Evolutionary conservation across 148 eudicot genomes (phyloP).

Genomic region (Diospyros lotus): DNA sequence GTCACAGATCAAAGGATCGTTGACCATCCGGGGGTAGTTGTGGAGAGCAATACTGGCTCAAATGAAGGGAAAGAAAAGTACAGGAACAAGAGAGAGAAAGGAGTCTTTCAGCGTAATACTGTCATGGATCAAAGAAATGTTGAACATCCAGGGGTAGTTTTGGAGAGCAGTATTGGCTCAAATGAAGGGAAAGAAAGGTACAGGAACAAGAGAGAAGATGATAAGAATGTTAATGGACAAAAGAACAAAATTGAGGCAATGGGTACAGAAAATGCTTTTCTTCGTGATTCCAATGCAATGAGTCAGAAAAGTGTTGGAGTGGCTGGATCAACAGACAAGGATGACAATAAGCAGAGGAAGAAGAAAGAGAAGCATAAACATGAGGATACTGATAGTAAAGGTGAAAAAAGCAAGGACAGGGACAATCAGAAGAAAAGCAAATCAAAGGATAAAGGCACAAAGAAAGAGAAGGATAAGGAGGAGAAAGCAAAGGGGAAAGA

Average conservation of each 20-base stretch:
- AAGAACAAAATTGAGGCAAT: neutral
- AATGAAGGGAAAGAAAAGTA: too few relatives aligned
- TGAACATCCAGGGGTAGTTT: neutral
- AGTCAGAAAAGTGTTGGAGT: slow-evolving; percentile 20
- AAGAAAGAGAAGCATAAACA: slow-evolving; percentile 18
- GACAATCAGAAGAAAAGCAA: slow-evolving; percentile 17
- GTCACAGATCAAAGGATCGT: too few relatives aligned
- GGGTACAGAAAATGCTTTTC: neutral
- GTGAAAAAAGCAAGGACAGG: slow-evolving; percentile 19
- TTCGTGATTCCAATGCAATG: neutral
- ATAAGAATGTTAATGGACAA: slow-evolving; percentile 12
- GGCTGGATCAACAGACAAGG: slow-evolving; percentile 19
- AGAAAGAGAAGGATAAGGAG: slow-evolving; percentile 21
- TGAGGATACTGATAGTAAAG: slow-evolving; percentile 19
- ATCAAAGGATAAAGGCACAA: slow-evolving; percentile 18
- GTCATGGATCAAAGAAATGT: slow-evolving; percentile 12
- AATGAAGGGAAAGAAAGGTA: slow-evolving; percentile 10
- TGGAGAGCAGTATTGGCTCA: neutral
- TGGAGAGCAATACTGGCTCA: too few relatives aligned
- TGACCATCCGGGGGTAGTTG: too few relatives aligned
- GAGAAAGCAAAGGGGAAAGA: slow-evolving; percentile 22
- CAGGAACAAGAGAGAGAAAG: slow-evolving; percentile 8
- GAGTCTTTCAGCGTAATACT: slow-evolving; percentile 13
- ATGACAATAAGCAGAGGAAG: slow-evolving; percentile 18
- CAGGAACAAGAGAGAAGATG: slow-evolving; percentile 17